Percentiles rank a stretch among this genome's conserved stretches.
Evolutionary conservation across 805 yeast genomes (phyloP).

Genomic region (Hanseniaspora vineae): DNA sequence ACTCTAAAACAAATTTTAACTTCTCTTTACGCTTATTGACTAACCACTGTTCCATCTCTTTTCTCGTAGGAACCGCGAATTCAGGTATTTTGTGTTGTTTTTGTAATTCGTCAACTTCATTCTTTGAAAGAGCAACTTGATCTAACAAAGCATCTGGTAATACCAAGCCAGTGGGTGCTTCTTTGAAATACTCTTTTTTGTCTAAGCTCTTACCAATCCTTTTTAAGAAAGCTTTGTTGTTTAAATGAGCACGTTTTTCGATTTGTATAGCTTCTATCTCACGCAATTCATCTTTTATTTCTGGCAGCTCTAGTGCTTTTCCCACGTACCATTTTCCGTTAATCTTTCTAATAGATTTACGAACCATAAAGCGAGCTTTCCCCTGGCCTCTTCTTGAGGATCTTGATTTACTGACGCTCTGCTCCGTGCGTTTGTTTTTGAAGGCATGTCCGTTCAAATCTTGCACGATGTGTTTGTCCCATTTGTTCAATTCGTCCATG

Average conservation of each 20-base stretch:
- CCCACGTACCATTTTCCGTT: conserved; percentile 70
- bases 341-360: conserved; percentile 16
- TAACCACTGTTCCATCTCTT: conserved; percentile 33
- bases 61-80: conserved; percentile 19
- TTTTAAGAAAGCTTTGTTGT: conserved; percentile 1
- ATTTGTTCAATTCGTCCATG: conserved; percentile 52
- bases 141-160: conserved; percentile 23
- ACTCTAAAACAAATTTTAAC: conserved; percentile 20
- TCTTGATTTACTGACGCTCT: conserved; percentile 13
- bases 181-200: conserved; percentile 14
- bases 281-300: conserved; percentile 39
- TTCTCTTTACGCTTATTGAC: conserved; percentile 33
- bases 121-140: conserved; percentile 28
- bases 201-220: conserved; percentile 9
- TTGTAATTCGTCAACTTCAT: neutral
- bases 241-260: conserved; percentile 11
- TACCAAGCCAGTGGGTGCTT: conserved; percentile 19
- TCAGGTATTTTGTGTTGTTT: neutral
- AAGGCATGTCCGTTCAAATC: conserved; percentile 42
- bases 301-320: conserved; percentile 68
- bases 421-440: conserved; percentile 11
- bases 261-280: conserved; percentile 17
- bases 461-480: conserved; percentile 64
- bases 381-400: no score
- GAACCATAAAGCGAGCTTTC: no score